phyloP scores from a whole-genome alignment of 2,329 filamentous ascomycete genomes.

The Colletotrichum lentis region DNA sequence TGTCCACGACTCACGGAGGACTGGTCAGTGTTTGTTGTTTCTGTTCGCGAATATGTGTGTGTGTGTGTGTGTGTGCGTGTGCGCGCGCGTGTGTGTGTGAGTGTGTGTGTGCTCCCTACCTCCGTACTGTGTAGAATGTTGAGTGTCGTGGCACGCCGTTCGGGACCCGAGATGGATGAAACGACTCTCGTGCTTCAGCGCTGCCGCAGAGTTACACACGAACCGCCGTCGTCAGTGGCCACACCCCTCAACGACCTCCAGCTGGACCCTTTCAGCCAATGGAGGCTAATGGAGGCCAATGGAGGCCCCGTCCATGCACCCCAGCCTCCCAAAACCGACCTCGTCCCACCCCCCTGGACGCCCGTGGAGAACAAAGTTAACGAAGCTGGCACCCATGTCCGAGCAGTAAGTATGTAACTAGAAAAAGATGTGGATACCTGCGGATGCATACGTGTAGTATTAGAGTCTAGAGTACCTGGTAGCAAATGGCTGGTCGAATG shows the following conservation, averaged over 20 bases:
- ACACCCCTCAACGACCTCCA: constrained; percentile 17
- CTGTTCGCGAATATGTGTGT: background rate
- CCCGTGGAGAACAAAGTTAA: constrained; percentile 28
- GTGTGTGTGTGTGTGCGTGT: background rate
- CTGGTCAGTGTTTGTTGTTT: background rate
- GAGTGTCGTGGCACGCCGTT: background rate
- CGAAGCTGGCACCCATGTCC: constrained; percentile 18
- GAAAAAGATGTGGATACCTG: background rate
- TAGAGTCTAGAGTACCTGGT: too few species aligned
- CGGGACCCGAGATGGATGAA: constrained; percentile 34
- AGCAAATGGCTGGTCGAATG: too few species aligned
- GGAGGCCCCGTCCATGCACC: background rate
- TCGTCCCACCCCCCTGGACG: constrained; percentile 19
- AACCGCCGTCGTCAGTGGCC: constrained; percentile 2
- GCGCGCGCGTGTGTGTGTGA: background rate
- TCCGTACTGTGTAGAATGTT: too few species aligned
- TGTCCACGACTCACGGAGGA: background rate
- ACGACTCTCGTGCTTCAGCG: constrained; percentile 34
- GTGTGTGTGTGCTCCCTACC: background rate
- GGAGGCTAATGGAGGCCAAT: background rate
- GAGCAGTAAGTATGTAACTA: too few species aligned
- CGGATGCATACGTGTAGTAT: too few species aligned
- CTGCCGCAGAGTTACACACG: constrained; percentile 35
- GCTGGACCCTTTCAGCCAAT: background rate
- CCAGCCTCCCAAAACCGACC: constrained; percentile 9